Evolutionary conservation across 1,284 basidiomycete genomes (phyloP).

Genomic region (Marasmius tenuissimus): DNA sequence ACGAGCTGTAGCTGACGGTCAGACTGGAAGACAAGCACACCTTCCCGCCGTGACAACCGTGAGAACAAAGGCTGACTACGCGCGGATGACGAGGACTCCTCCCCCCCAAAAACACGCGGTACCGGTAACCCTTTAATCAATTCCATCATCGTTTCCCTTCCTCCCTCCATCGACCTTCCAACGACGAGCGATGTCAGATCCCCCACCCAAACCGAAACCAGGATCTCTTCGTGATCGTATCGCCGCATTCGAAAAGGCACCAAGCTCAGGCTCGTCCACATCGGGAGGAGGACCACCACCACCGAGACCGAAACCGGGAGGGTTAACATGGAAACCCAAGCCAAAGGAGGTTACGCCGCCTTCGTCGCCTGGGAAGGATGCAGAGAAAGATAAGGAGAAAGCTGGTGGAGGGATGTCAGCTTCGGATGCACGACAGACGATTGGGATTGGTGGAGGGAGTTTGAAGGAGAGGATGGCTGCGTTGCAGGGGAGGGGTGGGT

Average conservation of each 20-base stretch:
- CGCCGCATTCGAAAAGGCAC: conserved; percentile 74
- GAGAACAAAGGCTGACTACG: too few relatives aligned
- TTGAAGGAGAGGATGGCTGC: conserved; percentile 93
- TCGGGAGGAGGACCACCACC: conserved; percentile 49
- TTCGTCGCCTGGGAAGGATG: conserved; percentile 31
- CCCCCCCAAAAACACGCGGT: too few relatives aligned
- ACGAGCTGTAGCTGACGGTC: too few relatives aligned
- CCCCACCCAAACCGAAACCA: conserved; percentile 55
- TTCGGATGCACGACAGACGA: conserved; percentile 81
- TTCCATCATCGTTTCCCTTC: too few relatives aligned
- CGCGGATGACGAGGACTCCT: too few relatives aligned
- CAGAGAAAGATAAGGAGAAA: conserved; percentile 20
- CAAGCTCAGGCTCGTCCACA: conserved; percentile 39
- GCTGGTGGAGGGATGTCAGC: conserved; percentile 65
- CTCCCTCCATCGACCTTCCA: background rate
- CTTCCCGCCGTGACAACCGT: too few relatives aligned
- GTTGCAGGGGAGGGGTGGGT: conserved; percentile 75
- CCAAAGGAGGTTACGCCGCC: conserved; percentile 48
- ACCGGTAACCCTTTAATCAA: too few relatives aligned
- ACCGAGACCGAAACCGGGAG: conserved; percentile 70
- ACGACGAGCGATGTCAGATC: conserved; percentile 43
- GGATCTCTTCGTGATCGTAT: conserved; percentile 82
- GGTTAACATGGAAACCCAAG: conserved; percentile 69
- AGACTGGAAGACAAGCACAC: too few relatives aligned
- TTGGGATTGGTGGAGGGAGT: conserved; percentile 62